Evolutionary conservation across 208 protist genomes (phyloP), one percentile per base, ranked within the genome.

Genomic region (Strigomonas galati): DNA sequence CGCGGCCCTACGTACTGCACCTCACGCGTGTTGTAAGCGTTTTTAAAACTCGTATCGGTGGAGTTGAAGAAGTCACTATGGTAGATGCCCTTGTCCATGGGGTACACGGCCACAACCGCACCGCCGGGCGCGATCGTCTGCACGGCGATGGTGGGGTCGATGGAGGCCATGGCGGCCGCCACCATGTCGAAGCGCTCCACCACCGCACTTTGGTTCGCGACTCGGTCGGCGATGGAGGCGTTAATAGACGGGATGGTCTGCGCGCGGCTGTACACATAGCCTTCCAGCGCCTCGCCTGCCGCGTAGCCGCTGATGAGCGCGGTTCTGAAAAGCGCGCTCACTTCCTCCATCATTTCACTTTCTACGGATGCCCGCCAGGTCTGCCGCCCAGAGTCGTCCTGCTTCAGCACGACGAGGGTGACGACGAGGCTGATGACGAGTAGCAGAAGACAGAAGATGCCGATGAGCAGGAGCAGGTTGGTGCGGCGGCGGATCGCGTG

Each of bases 51-150:
- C 35, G 4, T 10, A 4, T 4, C 7, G 10, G 4, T 10, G 7
- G 10, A 40, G 7, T 40, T 40, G 35, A 40, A 10, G 35, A 40
- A 40, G 35, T 40, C 35, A 10, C 7, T 10, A 10, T 10, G 7
- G 35, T 40, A 40, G 7, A 40, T 4, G 4, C 7, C 10, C 7
- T 4, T 40, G 35, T 28, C 19, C 10, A 21, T 12, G 1, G 72
- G 81, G n/a, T 65, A 71, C 5, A 57, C 71, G 27, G 82, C 66
- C 9, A 57, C 48, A 0, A 79, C 60, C n/a, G 78, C 74, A 43
- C 76, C 81, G 17, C 76, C 81, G 15, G 81, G 81, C 9, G 76
- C 68, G 28, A 80, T 48, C 7, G 74, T 26, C 21, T 46, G 59
- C 40, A 73, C 57, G 15, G 44, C 7, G 9, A 57, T 49, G 2